A percentile compares a stretch with the other conserved stretches of the same genome.
These are phyloP conservation scores for Medicago lupulina DNA, from an alignment of 306 rosid species.

Conservation along the genomic window DNA sequence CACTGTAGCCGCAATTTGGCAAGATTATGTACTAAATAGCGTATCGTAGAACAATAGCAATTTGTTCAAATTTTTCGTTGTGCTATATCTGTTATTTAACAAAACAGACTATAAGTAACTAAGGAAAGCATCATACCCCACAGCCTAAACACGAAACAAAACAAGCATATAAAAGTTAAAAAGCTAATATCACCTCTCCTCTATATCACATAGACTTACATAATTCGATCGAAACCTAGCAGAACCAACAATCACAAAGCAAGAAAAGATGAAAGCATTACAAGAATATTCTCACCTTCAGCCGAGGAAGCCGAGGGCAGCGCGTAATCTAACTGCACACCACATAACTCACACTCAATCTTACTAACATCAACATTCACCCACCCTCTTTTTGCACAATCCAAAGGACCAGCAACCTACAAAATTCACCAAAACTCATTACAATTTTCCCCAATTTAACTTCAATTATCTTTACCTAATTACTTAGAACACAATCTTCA, in stretches of 20 bases:
- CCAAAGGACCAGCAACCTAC: constrained; percentile 65
- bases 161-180: background rate
- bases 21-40: too few relatives aligned
- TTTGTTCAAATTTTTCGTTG: too few relatives aligned
- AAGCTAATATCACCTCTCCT: background rate
- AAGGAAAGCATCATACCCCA: constrained; percentile 7
- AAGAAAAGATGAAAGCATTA: background rate
- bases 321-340: constrained; percentile 58
- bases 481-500: background rate
- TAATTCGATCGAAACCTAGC: constrained; percentile 25
- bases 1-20: too few relatives aligned
- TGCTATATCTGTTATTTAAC: too few relatives aligned
- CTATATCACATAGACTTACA: constrained; percentile 1
- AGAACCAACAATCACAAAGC: constrained; percentile 4
- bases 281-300: constrained; percentile 52
- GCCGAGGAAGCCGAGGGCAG: constrained; percentile 43
- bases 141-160: background rate
- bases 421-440: constrained; percentile 16
- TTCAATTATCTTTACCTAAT: constrained; percentile 18
- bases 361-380: constrained; percentile 69
- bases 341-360: constrained; percentile 86
- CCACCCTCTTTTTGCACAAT: constrained; percentile 98
- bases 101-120: background rate
- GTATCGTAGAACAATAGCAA: too few relatives aligned
- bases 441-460: constrained; percentile 6